Evolutionary conservation across 345 rosid species (phyloP).

Genomic region (Ceriops decandra): DNA sequence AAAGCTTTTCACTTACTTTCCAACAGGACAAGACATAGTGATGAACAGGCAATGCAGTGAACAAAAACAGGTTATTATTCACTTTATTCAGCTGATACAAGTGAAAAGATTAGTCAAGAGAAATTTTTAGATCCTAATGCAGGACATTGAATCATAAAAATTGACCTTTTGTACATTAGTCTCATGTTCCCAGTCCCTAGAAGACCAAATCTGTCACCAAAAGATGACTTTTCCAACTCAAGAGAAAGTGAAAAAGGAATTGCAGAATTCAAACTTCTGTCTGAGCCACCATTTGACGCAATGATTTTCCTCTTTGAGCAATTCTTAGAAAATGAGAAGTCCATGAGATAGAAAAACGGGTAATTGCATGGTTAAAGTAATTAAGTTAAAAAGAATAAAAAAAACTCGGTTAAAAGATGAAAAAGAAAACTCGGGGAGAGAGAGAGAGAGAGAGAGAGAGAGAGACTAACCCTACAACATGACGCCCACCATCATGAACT

Average conservation of each 20-base stretch:
- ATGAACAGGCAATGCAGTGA: constrained; percentile 24
- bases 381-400: too few relatives aligned
- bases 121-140: not conserved
- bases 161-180: not conserved
- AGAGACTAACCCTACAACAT: constrained; percentile 84
- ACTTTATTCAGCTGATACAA: constrained; percentile 16
- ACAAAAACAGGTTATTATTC: constrained; percentile 16
- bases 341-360: constrained; percentile 19
- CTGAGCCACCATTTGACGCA: constrained; percentile 44
- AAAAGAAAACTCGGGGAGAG: not conserved
- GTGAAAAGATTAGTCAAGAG: constrained; percentile 4
- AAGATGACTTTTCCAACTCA: not conserved
- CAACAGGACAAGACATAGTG: constrained; percentile 14
- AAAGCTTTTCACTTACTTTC: constrained; percentile 13
- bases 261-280: not conserved
- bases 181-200: constrained; percentile 7
- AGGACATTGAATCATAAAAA: not conserved
- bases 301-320: constrained; percentile 36
- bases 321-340: constrained; percentile 13
- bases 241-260: not conserved
- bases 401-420: not conserved
- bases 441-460: constrained; percentile 20
- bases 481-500: constrained; percentile 98
- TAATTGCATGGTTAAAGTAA: constrained; percentile 28
- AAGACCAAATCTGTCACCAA: constrained; percentile 5